Base-by-base conservation (phyloP, 2,329 filamentous ascomycete species). In the Xylaria sp. region DNA sequence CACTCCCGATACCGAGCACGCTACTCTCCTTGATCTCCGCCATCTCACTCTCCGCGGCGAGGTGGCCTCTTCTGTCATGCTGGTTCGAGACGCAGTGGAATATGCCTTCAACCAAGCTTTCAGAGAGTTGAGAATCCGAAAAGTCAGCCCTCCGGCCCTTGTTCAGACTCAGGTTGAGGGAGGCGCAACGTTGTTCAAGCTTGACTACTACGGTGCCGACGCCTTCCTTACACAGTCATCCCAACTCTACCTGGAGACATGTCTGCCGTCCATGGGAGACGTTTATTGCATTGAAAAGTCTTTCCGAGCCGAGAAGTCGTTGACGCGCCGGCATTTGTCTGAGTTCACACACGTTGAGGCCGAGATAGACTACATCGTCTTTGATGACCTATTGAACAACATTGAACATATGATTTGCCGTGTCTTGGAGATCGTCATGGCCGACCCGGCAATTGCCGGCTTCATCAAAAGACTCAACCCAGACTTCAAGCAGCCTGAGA, bases 201-300 rank as follows among this genome's bases (percentile, higher is more conserved):
- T 96, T 70, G 82, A 89, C 71, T 95, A 94, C 81, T 97, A 96
- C 76, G 88, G 87, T 68, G 90, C 97, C 76, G 84, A 88, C 68
- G 90, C 94, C 61, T 99, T 92, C 79, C 85, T 99, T 64, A 97
- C 94, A 3, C 94, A 99, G 78, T 97, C 92, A 2, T 96, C 91
- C 39, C 94, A 99, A 77, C 85, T 99, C 57, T 99, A 99, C 77
- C 89, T 99, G 60, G 94, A 99, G 81, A 99, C 94, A 37, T 91
- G 88, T 66, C 80, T 99, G 37, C 91, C 93, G 9, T 91, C 89
- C 55, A 82, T 97, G 70, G 94, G 94, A 68, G 91, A 97, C 73
- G 92, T 97, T 56, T 99, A 95, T 83, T 97, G 93, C 74, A 93
- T 99, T 70, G 92, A 96, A 76, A 96, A 96, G 76, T 97, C 93